A percentile compares a stretch with the other conserved stretches of the same genome.
phyloP scores from a whole-genome alignment of 805 yeast species.

The Yarrowia sp. region DNA sequence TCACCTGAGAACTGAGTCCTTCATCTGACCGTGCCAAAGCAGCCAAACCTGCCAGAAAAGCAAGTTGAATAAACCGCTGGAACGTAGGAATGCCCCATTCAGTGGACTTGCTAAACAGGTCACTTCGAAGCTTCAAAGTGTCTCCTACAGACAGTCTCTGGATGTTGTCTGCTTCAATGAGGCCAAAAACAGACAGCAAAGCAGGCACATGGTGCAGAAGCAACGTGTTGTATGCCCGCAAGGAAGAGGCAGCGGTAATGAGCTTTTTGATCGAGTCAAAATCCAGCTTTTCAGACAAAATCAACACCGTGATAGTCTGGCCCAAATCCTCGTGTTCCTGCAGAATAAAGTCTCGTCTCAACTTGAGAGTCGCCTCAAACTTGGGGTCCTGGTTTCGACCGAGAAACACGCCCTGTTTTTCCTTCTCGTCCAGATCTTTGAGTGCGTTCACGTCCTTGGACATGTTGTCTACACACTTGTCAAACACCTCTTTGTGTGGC shows the following conservation, averaged over 20 bases:
- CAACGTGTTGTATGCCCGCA: slow-evolving; percentile 61
- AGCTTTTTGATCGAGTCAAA: slow-evolving; percentile 32
- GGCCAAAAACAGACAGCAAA: slow-evolving; percentile 25
- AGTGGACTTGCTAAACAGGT: background rate
- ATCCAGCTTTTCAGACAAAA: slow-evolving; percentile 38
- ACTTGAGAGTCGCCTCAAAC: slow-evolving; percentile 49
- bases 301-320: slow-evolving; percentile 56
- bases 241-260: slow-evolving; percentile 45
- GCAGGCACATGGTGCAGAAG: slow-evolving; percentile 49
- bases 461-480: slow-evolving; percentile 53
- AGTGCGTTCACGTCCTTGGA: slow-evolving; percentile 55
- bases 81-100: slow-evolving; percentile 34
- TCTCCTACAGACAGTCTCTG: slow-evolving; percentile 11
- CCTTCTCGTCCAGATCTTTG: slow-evolving; percentile 48
- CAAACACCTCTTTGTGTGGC: slow-evolving; percentile 36
- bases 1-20: slow-evolving; percentile 26
- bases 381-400: slow-evolving; percentile 45
- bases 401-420: slow-evolving; percentile 50
- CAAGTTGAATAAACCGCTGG: slow-evolving; percentile 33
- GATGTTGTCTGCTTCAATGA: slow-evolving; percentile 4
- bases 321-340: slow-evolving; percentile 70
- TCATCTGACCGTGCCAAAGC: slow-evolving; percentile 29
- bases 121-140: slow-evolving; percentile 11
- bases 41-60: slow-evolving; percentile 29
- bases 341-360: slow-evolving; percentile 59